phyloP scores from a whole-genome alignment of 1,284 basidiomycete genomes.

The Leccinum angustisporum region DNA sequence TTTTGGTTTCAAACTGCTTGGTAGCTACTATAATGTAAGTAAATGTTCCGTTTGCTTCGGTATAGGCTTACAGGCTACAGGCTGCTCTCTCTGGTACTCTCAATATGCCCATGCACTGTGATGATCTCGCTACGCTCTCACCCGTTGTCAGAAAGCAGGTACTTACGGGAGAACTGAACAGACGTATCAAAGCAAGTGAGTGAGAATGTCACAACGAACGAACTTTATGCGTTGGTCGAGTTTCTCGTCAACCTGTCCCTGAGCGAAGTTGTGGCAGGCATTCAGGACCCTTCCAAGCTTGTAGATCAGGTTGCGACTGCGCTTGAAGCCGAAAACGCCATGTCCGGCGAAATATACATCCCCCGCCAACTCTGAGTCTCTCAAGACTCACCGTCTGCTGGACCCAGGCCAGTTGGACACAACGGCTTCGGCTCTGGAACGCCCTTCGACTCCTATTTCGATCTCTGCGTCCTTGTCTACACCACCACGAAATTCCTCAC shows the following conservation, averaged over 20 bases:
- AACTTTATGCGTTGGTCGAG: constrained; percentile 67
- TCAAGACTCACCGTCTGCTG: constrained; percentile 59
- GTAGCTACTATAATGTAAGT: too few species aligned
- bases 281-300: constrained; percentile 69
- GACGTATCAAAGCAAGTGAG: constrained; percentile 25
- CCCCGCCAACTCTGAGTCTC: constrained; percentile 57
- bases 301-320: constrained; percentile 58
- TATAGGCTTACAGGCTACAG: too few species aligned
- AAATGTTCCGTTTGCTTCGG: too few species aligned
- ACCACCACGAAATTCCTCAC: constrained; percentile 77
- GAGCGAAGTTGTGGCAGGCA: constrained; percentile 70
- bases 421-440: constrained; percentile 79
- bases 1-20: too few species aligned
- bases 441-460: constrained; percentile 79
- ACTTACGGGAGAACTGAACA: too few species aligned
- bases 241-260: constrained; percentile 67
- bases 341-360: constrained; percentile 48
- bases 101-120: too few species aligned
- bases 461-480: constrained; percentile 69
- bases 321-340: constrained; percentile 44
- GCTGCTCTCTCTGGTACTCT: too few species aligned
- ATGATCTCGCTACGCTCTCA: too few species aligned
- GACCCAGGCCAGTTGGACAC: constrained; percentile 62
- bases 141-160: too few species aligned
- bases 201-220: constrained; percentile 49